Conservation (phyloP, 176 grass and related monocot genomes). For the Poa pratensis region DNA sequence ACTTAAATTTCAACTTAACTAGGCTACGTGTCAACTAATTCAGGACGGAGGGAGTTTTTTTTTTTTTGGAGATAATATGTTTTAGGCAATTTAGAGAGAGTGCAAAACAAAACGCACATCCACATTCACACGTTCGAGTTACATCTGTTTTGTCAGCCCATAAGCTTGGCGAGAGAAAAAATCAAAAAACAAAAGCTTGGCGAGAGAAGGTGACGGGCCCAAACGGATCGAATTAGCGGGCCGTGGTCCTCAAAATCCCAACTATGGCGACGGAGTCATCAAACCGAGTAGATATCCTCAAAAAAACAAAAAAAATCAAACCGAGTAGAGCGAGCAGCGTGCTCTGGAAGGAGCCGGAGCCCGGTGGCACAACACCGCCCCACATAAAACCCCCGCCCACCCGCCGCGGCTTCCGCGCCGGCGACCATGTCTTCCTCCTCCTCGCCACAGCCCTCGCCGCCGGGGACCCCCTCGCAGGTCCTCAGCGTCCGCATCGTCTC, state of each 20-base stretch:
- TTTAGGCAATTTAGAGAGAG: no score
- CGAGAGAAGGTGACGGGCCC: background rate
- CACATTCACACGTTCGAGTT: no score
- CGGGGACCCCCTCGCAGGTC: conserved; percentile 48
- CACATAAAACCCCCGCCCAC: background rate
- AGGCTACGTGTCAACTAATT: no score
- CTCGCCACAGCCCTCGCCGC: conserved; percentile 42
- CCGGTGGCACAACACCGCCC: background rate
- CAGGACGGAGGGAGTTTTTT: no score
- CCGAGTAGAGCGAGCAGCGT: conserved; percentile 3
- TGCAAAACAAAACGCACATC: no score
- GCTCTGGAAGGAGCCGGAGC: conserved; percentile 27
- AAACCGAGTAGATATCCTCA: background rate
- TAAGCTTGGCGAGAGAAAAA: background rate
- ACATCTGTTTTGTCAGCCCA: no score
- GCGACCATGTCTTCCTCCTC: conserved; percentile 38
- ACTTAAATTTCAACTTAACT: no score
- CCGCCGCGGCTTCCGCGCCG: background rate
- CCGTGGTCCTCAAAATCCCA: background rate
- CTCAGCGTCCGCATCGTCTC: conserved; percentile 88
- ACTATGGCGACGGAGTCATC: background rate
- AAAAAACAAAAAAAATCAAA: background rate
- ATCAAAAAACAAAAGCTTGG: no score
- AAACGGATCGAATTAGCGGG: background rate
- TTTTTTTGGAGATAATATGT: no score